These are phyloP conservation scores for Streptanthus diversifolius DNA, from an alignment of 345 rosid genomes.

Conservation along the genomic window DNA sequence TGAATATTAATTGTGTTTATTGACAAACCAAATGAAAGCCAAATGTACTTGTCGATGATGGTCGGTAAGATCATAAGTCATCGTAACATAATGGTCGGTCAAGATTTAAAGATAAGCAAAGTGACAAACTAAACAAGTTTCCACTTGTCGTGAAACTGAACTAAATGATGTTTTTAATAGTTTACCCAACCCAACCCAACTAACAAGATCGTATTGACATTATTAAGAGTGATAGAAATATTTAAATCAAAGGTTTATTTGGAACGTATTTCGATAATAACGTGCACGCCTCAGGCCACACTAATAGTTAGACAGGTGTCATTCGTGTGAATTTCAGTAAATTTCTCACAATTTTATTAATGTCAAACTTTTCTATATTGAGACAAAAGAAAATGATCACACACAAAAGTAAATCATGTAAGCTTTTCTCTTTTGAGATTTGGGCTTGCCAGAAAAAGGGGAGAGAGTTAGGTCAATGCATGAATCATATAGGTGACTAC, in stretches of 20 bases:
- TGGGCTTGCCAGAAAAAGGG: not conserved
- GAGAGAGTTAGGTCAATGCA: not conserved
- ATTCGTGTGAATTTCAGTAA: not conserved
- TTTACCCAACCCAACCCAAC: conserved; percentile 22
- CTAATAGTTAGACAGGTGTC: not conserved
- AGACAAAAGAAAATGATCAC: not conserved
- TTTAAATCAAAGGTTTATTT: not conserved
- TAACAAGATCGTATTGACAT: not conserved
- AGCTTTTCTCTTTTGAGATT: not conserved
- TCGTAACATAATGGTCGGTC: conserved; percentile 19
- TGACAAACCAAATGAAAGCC: not conserved
- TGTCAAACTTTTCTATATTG: not conserved
- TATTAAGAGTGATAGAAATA: not conserved
- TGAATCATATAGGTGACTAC: not conserved
- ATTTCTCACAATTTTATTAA: not conserved
- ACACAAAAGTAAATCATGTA: not conserved
- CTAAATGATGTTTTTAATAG: not conserved
- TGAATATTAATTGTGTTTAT: not conserved
- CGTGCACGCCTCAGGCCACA: conserved; percentile 16
- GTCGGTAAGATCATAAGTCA: conserved; percentile 4
- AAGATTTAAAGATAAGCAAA: conserved; percentile 11
- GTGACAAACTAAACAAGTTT: not conserved
- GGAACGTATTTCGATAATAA: conserved; percentile 11
- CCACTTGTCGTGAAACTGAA: conserved; percentile 9
- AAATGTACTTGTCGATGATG: not conserved